Percentiles rank a stretch among this genome's conserved stretches.
Conservation (phyloP, 140 eudicot genomes). For the Cichorium intybus region DNA sequence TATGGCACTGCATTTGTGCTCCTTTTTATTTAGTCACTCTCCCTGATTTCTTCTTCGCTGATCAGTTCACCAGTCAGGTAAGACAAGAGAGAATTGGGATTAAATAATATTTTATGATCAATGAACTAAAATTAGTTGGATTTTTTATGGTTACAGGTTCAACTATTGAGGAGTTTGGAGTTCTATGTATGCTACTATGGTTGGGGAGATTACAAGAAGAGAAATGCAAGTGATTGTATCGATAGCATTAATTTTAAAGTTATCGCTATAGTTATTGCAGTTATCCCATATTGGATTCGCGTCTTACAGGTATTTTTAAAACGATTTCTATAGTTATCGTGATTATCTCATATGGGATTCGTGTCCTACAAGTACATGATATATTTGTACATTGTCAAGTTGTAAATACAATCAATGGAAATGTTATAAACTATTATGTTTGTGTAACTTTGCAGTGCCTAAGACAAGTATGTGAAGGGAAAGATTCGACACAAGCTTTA, state of each 20-base stretch:
- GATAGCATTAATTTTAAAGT: constrained; percentile 13
- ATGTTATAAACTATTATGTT: too few relatives aligned
- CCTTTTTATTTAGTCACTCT: constrained; percentile 69
- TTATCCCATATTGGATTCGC: constrained; percentile 70
- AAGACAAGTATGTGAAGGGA: constrained; percentile 49
- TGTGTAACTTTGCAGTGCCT: constrained; percentile 42
- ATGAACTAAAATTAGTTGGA: background rate
- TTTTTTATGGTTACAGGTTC: constrained; percentile 45
- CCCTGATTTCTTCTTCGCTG: constrained; percentile 74
- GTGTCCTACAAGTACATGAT: constrained; percentile 50
- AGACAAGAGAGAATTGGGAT: background rate
- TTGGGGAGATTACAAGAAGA: constrained; percentile 52
- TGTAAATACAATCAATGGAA: too few relatives aligned
- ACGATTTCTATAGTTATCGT: too few relatives aligned
- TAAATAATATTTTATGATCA: background rate
- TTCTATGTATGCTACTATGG: constrained; percentile 64
- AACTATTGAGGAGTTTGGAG: constrained; percentile 48
- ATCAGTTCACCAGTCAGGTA: constrained; percentile 78
- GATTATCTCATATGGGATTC: too few relatives aligned
- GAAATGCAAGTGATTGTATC: constrained; percentile 25
- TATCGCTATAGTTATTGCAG: constrained; percentile 43
- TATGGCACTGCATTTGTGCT: constrained; percentile 66
- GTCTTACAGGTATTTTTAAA: constrained; percentile 50
- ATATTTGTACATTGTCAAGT: background rate
- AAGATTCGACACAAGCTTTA: constrained; percentile 42